These are phyloP conservation scores for Pseudopithomyces maydicus DNA, from an alignment of 2,329 filamentous ascomycete genomes.

Conservation along the genomic window DNA sequence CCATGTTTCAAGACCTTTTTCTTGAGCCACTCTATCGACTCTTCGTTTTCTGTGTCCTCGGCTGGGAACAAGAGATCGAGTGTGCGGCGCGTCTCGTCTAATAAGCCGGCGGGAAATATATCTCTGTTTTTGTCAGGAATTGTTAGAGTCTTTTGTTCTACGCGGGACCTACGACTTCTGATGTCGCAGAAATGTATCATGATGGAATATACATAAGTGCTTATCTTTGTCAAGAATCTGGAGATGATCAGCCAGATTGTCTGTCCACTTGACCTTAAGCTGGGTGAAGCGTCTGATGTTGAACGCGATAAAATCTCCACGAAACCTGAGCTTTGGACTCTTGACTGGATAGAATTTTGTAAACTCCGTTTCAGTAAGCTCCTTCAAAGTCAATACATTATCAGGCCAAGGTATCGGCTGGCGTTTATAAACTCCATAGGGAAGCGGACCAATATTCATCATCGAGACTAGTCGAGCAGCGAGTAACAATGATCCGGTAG, in stretches of 20 bases:
- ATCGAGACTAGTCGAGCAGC: not conserved
- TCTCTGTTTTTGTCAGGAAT: constrained; percentile 9
- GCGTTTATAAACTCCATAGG: not conserved
- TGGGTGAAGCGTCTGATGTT: constrained; percentile 42
- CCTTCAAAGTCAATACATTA: not conserved
- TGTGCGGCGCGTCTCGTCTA: constrained; percentile 46
- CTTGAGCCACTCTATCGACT: constrained; percentile 37
- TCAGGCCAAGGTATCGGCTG: not conserved
- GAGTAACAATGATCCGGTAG: not conserved
- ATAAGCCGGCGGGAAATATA: constrained; percentile 37
- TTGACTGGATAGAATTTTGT: not conserved
- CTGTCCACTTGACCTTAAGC: constrained; percentile 46
- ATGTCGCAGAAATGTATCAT: constrained; percentile 42
- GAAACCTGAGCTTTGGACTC: constrained; percentile 14
- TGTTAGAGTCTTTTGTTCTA: not conserved
- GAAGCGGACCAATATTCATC: not conserved
- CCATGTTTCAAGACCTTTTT: constrained; percentile 28
- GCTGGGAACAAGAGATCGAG: constrained; percentile 46
- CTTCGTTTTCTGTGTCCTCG: constrained; percentile 22
- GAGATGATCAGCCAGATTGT: constrained; percentile 51
- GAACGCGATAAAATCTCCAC: constrained; percentile 18
- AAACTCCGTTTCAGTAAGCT: constrained; percentile 9
- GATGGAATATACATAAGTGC: constrained; percentile 48
- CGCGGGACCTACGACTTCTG: constrained; percentile 13
- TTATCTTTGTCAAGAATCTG: constrained; percentile 47